Base-by-base conservation (phyloP, 352 stramenopile species). In the Saprolegnia parasitica region DNA sequence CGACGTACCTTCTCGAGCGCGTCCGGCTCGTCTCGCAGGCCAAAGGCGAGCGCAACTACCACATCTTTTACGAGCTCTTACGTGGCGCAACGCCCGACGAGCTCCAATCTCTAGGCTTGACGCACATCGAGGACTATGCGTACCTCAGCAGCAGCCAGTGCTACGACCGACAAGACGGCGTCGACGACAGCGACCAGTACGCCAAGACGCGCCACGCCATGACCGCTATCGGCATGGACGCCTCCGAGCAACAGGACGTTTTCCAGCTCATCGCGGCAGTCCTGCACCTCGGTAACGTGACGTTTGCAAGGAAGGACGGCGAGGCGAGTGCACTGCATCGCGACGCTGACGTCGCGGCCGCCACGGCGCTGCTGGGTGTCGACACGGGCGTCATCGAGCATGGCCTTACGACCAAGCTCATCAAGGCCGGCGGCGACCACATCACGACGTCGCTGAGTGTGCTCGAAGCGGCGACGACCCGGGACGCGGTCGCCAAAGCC, bases 61-160 rank as follows among this genome's bases (percentile, higher is more conserved):
- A 99, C 73, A 96, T 98, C 65, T 99, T 99, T 70, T 99, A 99
- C 74, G 95, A 99, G 75, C 81, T 98, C 68, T 81, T 87, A 72
- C 75, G 78, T n/a, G 93, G 93, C 16, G 86, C 83, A 1, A 90
- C 78, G 1, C 74, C 61, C 20, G 71, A 76, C 16, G 82, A 94
- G 35, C 81, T 83, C 13, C 56, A 81, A 21, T 70, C 78, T 56
- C 72, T 93, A 39, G 62, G 65, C 15, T 70, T 94, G 23, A 68
- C 72, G 16, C 76, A 83, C 15, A 62, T 92, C 46, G 62, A 75
- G 4, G 65, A 81, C 62, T 96, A 94, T 74, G 76, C 78, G 72
- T 96, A 95, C 79, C 81, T 96, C 77, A 96, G 89, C 70, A 78
- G 89, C 67, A 90, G 81, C 20, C 81, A 85, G 29, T 93, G 87